Percentiles rank a stretch among this genome's conserved stretches.
Evolutionary conservation across 306 rosid genomes (phyloP).

Genomic region (Begonia peltatifolia): DNA sequence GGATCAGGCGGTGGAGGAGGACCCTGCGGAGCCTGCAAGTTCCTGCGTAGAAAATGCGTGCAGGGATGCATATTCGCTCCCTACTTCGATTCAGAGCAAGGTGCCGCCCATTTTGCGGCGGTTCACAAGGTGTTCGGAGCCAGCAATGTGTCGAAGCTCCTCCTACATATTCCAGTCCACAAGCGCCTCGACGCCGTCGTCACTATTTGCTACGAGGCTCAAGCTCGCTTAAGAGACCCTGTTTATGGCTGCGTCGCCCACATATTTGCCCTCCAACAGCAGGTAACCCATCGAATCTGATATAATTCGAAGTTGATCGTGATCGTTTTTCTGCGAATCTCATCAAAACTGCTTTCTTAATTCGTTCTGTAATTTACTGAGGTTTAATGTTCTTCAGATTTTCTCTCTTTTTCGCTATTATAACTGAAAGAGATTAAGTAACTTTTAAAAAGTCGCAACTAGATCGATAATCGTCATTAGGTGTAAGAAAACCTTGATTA

Average conservation of each 20-base stretch:
- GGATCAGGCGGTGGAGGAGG: conserved; percentile 42
- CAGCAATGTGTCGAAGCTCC: conserved; percentile 83
- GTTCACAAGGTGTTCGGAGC: conserved; percentile 96
- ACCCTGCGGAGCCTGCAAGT: conserved; percentile 95
- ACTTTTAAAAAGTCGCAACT: no score
- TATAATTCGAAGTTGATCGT: no score
- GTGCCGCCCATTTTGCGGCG: conserved; percentile 76
- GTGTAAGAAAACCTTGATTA: no score
- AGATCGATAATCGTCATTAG: no score
- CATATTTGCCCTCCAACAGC: conserved; percentile 86
- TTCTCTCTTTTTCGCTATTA: no score
- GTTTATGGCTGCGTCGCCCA: conserved; percentile 92
- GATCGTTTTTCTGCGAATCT: no score
- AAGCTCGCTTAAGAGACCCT: conserved; percentile 77
- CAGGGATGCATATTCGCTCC: conserved; percentile 81
- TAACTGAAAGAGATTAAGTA: no score
- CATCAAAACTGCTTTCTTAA: no score
- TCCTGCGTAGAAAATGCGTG: conserved; percentile 69
- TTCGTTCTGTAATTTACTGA: no score
- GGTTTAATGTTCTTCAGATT: no score
- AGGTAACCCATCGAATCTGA: conserved; percentile 27
- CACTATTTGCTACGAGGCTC: conserved; percentile 83
- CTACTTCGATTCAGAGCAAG: conserved; percentile 87
- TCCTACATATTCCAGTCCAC: conserved; percentile 54
- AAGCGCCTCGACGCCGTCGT: conserved; percentile 78